Percentiles rank a stretch among this genome's conserved stretches.
phyloP scores from a whole-genome alignment of 2,329 filamentous ascomycete genomes.

The Hysterium pulicare region DNA sequence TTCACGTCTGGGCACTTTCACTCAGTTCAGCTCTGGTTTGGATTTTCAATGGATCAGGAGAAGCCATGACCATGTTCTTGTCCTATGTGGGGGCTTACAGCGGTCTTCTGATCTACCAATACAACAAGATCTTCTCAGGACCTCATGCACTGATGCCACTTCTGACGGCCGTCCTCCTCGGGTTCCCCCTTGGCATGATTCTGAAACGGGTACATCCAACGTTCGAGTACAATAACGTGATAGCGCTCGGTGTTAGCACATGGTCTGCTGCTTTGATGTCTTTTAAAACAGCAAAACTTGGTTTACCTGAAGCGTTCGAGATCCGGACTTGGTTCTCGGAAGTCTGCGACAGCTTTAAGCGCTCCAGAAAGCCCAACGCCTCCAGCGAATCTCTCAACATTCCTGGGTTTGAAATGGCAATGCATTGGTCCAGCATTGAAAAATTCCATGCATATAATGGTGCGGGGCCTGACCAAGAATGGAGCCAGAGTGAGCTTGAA shows the following conservation, averaged over 20 bases:
- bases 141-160: slow-evolving; percentile 49
- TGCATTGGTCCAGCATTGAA: slow-evolving; percentile 18
- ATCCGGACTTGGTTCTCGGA: slow-evolving; percentile 27
- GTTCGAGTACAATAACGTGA: slow-evolving; percentile 47
- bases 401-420: slow-evolving; percentile 8
- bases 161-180: slow-evolving; percentile 44
- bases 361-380: slow-evolving; percentile 9
- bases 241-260: slow-evolving; percentile 48
- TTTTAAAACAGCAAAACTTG: slow-evolving; percentile 47
- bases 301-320: slow-evolving; percentile 39
- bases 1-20: slow-evolving; percentile 53
- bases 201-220: slow-evolving; percentile 39
- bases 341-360: slow-evolving; percentile 12
- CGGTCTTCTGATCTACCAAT: slow-evolving; percentile 52
- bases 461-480: slow-evolving; percentile 43
- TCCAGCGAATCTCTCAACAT: slow-evolving; percentile 22
- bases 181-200: slow-evolving; percentile 46
- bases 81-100: slow-evolving; percentile 50
- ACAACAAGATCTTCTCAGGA: slow-evolving; percentile 50
- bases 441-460: slow-evolving; percentile 45
- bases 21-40: slow-evolving; percentile 51
- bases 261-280: slow-evolving; percentile 53
- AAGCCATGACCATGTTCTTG: slow-evolving; percentile 50
- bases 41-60: slow-evolving; percentile 45
- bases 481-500: slow-evolving; percentile 51